These are phyloP conservation scores for Diospyros lotus DNA, from an alignment of 148 eudicot species.

Conservation along the genomic window DNA sequence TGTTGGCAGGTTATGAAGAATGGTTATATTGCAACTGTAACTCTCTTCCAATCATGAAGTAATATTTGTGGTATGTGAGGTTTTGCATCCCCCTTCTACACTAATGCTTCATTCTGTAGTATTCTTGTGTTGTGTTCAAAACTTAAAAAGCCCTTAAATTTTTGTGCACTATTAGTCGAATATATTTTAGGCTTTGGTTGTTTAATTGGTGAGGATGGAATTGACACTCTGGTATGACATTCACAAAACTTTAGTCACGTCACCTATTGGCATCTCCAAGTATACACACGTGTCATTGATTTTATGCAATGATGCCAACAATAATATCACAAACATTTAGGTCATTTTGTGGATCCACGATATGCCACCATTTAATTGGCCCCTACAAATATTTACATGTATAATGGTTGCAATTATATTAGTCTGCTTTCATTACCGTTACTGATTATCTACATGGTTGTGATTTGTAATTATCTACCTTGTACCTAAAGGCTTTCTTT, in stretches of 20 bases:
- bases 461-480: background rate
- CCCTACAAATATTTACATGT: background rate
- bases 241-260: background rate
- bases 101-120: background rate
- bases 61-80: constrained; percentile 17
- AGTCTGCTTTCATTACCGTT: background rate
- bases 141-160: no score
- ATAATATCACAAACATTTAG: no score
- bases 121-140: background rate
- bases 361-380: background rate
- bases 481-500: no score
- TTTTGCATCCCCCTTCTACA: background rate
- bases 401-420: background rate
- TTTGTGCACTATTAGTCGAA: background rate
- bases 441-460: background rate
- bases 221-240: constrained; percentile 3
- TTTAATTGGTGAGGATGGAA: constrained; percentile 6
- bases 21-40: constrained; percentile 84
- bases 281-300: background rate
- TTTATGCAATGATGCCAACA: background rate
- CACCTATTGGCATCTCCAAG: background rate
- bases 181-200: background rate
- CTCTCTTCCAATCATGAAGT: constrained; percentile 76
- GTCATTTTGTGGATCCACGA: background rate
- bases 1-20: constrained; percentile 89